phyloP scores from a whole-genome alignment of 2,329 filamentous ascomycete species.

The Calonectria multiphialidica region DNA sequence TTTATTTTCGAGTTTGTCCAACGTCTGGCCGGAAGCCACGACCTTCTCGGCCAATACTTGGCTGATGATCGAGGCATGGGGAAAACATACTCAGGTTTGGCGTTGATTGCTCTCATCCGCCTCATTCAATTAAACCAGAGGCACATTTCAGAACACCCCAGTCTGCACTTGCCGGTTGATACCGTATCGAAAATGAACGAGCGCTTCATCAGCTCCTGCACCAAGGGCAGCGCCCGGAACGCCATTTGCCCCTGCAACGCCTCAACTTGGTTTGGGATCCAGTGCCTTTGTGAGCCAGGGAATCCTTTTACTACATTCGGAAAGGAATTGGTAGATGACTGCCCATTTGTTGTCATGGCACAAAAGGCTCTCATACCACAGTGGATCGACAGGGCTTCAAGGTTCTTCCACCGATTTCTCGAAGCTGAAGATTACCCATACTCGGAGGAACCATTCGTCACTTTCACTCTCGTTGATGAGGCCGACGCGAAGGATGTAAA shows the following conservation, averaged over 20 bases:
- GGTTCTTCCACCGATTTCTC: background rate
- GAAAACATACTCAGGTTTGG: background rate
- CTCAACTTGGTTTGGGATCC: background rate
- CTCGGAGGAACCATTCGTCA: background rate
- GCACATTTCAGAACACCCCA: background rate
- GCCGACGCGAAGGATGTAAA: background rate
- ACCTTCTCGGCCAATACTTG: background rate
- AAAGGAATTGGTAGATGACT: background rate
- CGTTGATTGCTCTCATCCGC: background rate
- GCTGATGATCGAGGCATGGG: conserved; percentile 4
- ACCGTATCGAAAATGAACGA: background rate
- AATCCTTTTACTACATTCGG: background rate
- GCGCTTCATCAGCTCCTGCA: too few species aligned
- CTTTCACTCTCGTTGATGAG: background rate
- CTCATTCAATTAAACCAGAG: background rate
- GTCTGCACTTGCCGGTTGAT: background rate
- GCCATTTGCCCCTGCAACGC: background rate
- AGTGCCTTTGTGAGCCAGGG: background rate
- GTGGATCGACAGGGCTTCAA: background rate
- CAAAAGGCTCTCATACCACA: conserved; percentile 1
- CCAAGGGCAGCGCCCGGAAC: background rate
- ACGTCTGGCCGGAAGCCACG: background rate
- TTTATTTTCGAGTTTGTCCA: conserved; percentile 1
- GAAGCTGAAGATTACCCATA: background rate
- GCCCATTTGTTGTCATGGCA: background rate